Evolutionary conservation across 148 eudicot genomes (phyloP).

Genomic region (Arctostaphylos glauca): DNA sequence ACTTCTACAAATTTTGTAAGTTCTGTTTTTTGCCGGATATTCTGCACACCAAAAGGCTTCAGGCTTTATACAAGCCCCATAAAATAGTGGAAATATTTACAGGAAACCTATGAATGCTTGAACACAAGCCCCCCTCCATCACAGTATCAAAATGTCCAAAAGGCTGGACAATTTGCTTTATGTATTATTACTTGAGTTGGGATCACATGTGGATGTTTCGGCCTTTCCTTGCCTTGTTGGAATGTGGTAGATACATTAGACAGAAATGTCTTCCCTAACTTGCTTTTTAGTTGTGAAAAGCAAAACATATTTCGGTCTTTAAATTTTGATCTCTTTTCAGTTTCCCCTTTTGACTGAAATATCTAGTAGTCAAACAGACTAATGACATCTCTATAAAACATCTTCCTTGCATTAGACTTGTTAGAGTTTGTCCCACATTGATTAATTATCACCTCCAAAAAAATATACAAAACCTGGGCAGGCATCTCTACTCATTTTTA

Average conservation of each 20-base stretch:
- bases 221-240: neutral
- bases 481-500: too few species aligned
- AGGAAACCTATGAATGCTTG: neutral
- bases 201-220: neutral
- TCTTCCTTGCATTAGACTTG: neutral
- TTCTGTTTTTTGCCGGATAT: constrained; percentile 3
- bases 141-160: neutral
- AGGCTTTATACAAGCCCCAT: neutral
- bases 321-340: neutral
- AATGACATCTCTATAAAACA: neutral
- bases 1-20: neutral
- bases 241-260: neutral
- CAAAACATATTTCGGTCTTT: neutral
- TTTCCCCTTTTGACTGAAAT: neutral
- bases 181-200: neutral
- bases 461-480: too few species aligned
- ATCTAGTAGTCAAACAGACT: neutral
- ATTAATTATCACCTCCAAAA: too few species aligned
- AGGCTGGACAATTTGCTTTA: neutral
- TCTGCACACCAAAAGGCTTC: neutral
- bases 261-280: neutral
- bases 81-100: neutral
- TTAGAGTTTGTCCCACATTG: too few species aligned
- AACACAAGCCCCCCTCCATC: neutral
- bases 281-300: neutral